A percentile compares a stretch with the other conserved stretches of the same genome.
Evolutionary conservation across 768 basidiomycete genomes (phyloP).

Genomic region (Termitomyces sp.): DNA sequence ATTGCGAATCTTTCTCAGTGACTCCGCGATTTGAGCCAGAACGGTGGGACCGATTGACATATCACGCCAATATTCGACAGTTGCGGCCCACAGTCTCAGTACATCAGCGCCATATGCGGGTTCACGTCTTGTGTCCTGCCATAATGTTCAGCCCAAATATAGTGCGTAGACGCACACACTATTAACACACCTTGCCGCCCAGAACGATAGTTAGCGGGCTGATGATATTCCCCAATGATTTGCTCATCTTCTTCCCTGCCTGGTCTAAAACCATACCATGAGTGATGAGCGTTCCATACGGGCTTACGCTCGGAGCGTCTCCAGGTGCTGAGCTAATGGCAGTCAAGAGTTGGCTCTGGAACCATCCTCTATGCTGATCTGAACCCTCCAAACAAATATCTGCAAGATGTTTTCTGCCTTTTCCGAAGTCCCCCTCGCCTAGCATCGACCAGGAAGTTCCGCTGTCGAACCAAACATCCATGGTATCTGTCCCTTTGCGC

Average conservation of each 20-base stretch:
- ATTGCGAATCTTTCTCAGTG: slow-evolving; percentile 80
- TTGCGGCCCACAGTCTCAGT: slow-evolving; percentile 87
- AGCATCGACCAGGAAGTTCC: slow-evolving; percentile 92
- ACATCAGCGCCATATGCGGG: slow-evolving; percentile 85
- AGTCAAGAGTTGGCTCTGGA: slow-evolving; percentile 92
- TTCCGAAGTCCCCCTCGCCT: slow-evolving; percentile 28
- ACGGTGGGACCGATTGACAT: slow-evolving; percentile 79
- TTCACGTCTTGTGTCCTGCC: slow-evolving; percentile 60
- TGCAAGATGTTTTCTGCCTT: slow-evolving; percentile 41
- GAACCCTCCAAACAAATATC: slow-evolving; percentile 94
- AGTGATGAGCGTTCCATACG: slow-evolving; percentile 82
- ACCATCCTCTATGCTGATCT: slow-evolving; percentile 99
- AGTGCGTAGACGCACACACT: neutral
- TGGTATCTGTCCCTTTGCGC: slow-evolving; percentile 86
- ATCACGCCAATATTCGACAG: slow-evolving; percentile 86
- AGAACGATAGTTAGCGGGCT: slow-evolving; percentile 78
- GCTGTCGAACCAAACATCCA: slow-evolving; percentile 99
- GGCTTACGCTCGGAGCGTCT: slow-evolving; percentile 28
- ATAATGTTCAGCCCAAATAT: neutral
- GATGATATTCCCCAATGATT: slow-evolving; percentile 88
- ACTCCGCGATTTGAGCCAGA: slow-evolving; percentile 70
- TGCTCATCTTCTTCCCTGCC: slow-evolving; percentile 94
- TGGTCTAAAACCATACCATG: slow-evolving; percentile 97
- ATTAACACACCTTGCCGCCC: slow-evolving; percentile 61
- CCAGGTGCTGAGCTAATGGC: slow-evolving; percentile 48